Conservation (phyloP, 129 eudicot genomes). For the Mikania micrantha region DNA sequence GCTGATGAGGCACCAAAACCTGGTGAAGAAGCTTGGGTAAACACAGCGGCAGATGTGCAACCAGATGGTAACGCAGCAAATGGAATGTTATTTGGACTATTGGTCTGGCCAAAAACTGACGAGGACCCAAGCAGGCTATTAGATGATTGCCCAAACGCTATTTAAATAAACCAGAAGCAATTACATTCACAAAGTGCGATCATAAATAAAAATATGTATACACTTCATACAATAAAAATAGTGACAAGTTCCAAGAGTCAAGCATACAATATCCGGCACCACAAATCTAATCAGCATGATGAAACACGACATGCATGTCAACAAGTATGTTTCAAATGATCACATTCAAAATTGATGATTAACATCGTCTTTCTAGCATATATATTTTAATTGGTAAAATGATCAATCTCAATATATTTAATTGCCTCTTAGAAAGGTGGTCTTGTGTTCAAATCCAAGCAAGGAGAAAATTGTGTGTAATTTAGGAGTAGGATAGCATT, state of each 20-base stretch:
- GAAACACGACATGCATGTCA: background rate
- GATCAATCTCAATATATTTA: background rate
- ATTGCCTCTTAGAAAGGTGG: no score
- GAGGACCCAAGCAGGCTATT: slow-evolving; percentile 75
- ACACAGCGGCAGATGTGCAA: slow-evolving; percentile 80
- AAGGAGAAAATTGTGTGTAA: no score
- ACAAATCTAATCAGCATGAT: background rate
- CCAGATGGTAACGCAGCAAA: slow-evolving; percentile 88
- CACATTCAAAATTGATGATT: background rate
- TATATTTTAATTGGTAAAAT: background rate
- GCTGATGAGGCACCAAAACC: slow-evolving; percentile 80
- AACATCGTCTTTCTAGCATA: background rate
- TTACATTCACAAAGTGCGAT: background rate
- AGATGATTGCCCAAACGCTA: slow-evolving; percentile 95
- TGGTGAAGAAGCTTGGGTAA: slow-evolving; percentile 70
- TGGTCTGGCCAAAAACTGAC: slow-evolving; percentile 82
- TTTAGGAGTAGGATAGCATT: no score
- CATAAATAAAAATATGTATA: background rate
- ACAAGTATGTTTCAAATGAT: background rate
- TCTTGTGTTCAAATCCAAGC: no score
- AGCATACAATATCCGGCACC: slow-evolving; percentile 3
- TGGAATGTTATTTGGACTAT: slow-evolving; percentile 65
- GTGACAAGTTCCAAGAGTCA: slow-evolving; percentile 13
- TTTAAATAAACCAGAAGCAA: slow-evolving; percentile 1
- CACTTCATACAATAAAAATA: no score